A percentile compares a stretch with the other conserved stretches of the same genome.
Conservation (phyloP, 1,284 basidiomycete genomes). For the Pterulicium gracile region DNA sequence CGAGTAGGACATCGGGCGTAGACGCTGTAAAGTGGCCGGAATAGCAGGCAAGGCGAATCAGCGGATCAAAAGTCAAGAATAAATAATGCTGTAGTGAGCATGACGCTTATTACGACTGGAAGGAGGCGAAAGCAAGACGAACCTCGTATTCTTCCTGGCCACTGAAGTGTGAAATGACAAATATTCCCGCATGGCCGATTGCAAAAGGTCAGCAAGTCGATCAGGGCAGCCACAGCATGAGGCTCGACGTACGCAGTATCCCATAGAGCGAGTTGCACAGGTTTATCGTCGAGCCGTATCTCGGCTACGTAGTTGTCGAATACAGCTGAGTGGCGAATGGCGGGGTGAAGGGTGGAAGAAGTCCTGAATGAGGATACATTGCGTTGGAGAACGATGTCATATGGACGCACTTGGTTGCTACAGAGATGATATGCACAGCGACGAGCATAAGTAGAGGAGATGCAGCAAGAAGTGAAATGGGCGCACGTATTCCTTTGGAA, state of each 20-base stretch:
- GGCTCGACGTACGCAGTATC: slow-evolving; percentile 79
- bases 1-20: slow-evolving; percentile 93
- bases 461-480: too few species aligned
- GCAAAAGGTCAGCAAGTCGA: slow-evolving; percentile 12
- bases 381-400: slow-evolving; percentile 7
- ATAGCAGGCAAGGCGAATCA: neutral
- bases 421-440: slow-evolving; percentile 9
- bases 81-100: slow-evolving; percentile 3
- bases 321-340: slow-evolving; percentile 58
- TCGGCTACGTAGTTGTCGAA: slow-evolving; percentile 99
- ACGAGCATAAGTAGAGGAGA: slow-evolving; percentile 10
- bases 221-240: slow-evolving; percentile 5
- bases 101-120: slow-evolving; percentile 4
- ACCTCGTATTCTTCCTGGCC: slow-evolving; percentile 94
- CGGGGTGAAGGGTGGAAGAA: too few species aligned
- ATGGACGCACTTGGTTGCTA: slow-evolving; percentile 44
- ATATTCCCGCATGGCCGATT: too few species aligned
- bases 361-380: too few species aligned
- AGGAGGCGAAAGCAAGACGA: slow-evolving; percentile 14
- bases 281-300: slow-evolving; percentile 93
- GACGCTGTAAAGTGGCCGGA: slow-evolving; percentile 39
- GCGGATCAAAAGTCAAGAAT: neutral
- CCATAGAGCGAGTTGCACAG: slow-evolving; percentile 92
- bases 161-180: slow-evolving; percentile 31
- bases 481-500: slow-evolving; percentile 92